Evolutionary conservation across 2,329 filamentous ascomycete species (phyloP), one percentile per base, ranked within the genome.

Genomic region (Colletotrichum sp.): DNA sequence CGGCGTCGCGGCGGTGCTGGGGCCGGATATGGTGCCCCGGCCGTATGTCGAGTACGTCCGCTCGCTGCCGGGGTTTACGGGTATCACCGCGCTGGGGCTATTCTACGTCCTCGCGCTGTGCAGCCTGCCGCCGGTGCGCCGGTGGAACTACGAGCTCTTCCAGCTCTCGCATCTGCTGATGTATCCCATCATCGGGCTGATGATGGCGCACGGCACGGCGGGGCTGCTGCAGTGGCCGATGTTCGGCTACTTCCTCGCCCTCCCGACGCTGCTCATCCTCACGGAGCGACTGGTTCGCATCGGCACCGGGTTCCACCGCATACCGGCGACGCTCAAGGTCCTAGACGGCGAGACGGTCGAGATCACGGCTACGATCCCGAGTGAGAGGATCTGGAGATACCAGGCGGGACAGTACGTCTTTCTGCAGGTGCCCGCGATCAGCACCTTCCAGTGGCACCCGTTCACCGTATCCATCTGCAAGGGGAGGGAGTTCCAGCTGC

Each of bases 401-500:
- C 86, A 87, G 69, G 89, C 90, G n/a, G 90, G 90, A 0, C 89
- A 91, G 79, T 91, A 91, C 73, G 85, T 92, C 16, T 88, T 92
- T 61, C 82, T 92, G 0, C 90, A 91, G 77, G 88, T 92, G 0
- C 90, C 90, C 0, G 77, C 83, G 34, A 80, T 92, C 26, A 90
- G 88, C 48, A 82, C 85, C 66, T 92, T 89, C 73, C 89, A 92
- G 78, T 92, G 90, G 90, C 90, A 92, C 72, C 90, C 90, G 0
- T 92, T 92, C 77, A 92, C 90, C 0, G 88, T 92, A 1, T 91
- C 90, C 0, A 87, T 88, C 3, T 92, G 90, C 77, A 85, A 86
- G 16, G 89, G 87, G 0, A 87, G 88, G 30, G 84, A 86, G 36
- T 86, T 92, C 82, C 87, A 88, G 80, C 80, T 92, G 1, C 90